A percentile compares a stretch with the other conserved stretches of the same genome.
Evolutionary conservation across 352 stramenopile species (phyloP).

Genomic region (Thraustochytrium sp.): DNA sequence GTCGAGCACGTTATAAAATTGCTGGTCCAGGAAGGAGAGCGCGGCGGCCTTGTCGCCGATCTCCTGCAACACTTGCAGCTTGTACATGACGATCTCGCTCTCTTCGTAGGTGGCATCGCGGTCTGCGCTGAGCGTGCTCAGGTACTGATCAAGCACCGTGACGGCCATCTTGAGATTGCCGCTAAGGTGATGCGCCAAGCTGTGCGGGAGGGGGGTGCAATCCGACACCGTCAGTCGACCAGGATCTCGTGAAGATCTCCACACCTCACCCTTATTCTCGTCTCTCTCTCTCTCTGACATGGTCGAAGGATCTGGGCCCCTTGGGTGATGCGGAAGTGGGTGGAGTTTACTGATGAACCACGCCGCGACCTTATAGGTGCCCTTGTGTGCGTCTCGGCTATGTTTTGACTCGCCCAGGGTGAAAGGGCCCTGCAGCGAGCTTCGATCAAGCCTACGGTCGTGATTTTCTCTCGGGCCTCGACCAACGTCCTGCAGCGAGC

Average conservation of each 20-base stretch:
- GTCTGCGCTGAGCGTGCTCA: conserved; percentile 65
- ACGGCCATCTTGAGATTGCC: conserved; percentile 85
- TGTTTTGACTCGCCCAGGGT: conserved; percentile 20
- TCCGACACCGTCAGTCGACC: too few species aligned
- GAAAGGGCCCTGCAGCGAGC: conserved; percentile 17
- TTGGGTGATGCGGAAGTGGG: conserved; percentile 26
- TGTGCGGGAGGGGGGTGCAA: not conserved
- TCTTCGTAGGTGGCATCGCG: conserved; percentile 78
- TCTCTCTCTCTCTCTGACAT: not conserved
- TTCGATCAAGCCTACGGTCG: conserved; percentile 22
- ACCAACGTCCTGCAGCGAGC: too few species aligned
- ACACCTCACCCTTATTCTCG: not conserved
- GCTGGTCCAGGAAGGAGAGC: conserved; percentile 46
- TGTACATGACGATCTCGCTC: conserved; percentile 92
- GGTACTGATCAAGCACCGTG: conserved; percentile 91
- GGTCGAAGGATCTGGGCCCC: not conserved
- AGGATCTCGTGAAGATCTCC: too few species aligned
- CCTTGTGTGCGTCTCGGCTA: not conserved
- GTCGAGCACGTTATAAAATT: conserved; percentile 32
- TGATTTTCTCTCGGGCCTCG: not conserved
- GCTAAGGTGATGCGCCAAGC: conserved; percentile 83
- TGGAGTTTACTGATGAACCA: conserved; percentile 4
- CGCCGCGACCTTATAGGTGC: conserved; percentile 2
- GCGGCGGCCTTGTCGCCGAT: conserved; percentile 62
- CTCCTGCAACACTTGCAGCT: conserved; percentile 86